Evolutionary conservation across 2,329 filamentous ascomycete genomes (phyloP).

Genomic region (Aspergillus sp.): DNA sequence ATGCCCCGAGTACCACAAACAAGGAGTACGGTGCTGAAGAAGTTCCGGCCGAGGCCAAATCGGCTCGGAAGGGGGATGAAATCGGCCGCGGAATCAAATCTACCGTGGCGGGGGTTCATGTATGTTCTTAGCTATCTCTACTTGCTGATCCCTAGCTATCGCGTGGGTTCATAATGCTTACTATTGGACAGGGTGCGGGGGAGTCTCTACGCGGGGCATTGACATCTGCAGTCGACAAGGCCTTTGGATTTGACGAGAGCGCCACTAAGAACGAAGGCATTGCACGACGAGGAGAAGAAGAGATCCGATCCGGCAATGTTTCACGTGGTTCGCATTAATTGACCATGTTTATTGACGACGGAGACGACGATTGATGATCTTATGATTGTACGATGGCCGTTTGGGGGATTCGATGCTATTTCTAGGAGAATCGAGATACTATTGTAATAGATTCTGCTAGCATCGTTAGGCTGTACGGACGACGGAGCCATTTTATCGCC

Average conservation of each 20-base stretch:
- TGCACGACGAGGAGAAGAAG: constrained; percentile 28
- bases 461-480: too few species aligned
- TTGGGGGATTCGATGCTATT: too few species aligned
- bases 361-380: neutral
- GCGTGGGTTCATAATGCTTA: neutral
- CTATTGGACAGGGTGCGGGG: constrained; percentile 29
- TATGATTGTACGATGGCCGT: neutral
- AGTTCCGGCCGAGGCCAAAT: neutral
- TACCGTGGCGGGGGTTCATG: constrained; percentile 29
- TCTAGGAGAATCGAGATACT: too few species aligned
- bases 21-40: constrained; percentile 6
- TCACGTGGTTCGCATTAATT: neutral
- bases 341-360: neutral
- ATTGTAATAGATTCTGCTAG: too few species aligned
- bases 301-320: constrained; percentile 29
- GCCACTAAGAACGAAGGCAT: constrained; percentile 33
- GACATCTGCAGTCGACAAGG: constrained; percentile 33
- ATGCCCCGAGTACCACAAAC: constrained; percentile 14
- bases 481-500: too few species aligned
- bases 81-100: constrained; percentile 22
- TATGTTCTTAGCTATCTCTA: constrained; percentile 15
- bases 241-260: constrained; percentile 32
- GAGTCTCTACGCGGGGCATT: constrained; percentile 36
- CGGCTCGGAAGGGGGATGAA: constrained; percentile 12
- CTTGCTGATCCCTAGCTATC: neutral